Evolutionary conservation across 257 asterid genomes (phyloP), one percentile per base, ranked within the genome.

Genomic region (Ilex aquifolium): DNA sequence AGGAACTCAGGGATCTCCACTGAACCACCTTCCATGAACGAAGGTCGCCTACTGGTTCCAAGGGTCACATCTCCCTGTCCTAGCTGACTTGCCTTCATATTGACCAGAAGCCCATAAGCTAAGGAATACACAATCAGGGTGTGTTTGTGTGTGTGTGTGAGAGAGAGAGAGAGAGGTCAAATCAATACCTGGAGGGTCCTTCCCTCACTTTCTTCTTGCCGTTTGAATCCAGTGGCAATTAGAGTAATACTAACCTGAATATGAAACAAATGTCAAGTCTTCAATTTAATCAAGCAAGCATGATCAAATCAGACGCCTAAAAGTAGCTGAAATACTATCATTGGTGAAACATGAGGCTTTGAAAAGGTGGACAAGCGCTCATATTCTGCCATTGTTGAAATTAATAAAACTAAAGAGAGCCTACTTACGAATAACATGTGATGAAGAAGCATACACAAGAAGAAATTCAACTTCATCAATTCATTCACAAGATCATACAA

Each of bases 171-270:
- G 66, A 15, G 42, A 42, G 62, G 61, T 31, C 67, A 27, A 64
- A 44, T 31, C 8, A 57, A 63, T 80, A 88, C 97, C 97, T 87
- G 96, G 65, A 70, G 65, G 15, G 85, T 62, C 65, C 84, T 79
- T 55, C 81, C 80, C 6, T 88, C 96, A 58, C 85, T 82, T 87
- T 89, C 96, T 78, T 90, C 91, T 84, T 82, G 97, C 15, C 97
- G 91, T 80, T 90, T 88, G 63, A 91, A 91, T 55, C 98, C 98
- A 52, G 98, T 91, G 64, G 98, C 98, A 27, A 91, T 91, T 70
- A 91, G 60, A 15, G 98, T 91, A 69, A 91, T 88, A 79, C 96
- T 86, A 51, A 91, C 91, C 95, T 90, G 85, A 54, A 69, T 53
- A 32, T 50, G 14, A 32, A 46, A 70, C 63, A 56, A 69, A 59